A percentile compares a stretch with the other conserved stretches of the same genome.
Evolutionary conservation across 2,329 filamentous ascomycete genomes (phyloP).

Genomic region (Sphaerulina musiva): DNA sequence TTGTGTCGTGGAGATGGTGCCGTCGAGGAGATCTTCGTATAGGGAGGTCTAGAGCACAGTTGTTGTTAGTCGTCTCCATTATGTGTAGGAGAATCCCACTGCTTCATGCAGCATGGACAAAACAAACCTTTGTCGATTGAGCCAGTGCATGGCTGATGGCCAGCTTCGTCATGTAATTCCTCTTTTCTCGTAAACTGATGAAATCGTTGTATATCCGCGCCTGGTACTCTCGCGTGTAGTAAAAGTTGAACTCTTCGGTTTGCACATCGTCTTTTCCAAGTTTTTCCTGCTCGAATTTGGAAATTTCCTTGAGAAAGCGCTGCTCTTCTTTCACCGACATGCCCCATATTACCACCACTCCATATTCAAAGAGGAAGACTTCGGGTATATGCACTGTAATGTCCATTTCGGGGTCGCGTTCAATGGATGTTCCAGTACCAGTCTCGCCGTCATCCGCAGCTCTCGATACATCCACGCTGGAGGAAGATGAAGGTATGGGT

Average conservation of each 20-base stretch:
- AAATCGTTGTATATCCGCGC: constrained; percentile 99
- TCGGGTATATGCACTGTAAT: constrained; percentile 86
- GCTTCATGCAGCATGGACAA: neutral
- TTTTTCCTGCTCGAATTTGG: constrained; percentile 90
- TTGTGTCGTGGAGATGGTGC: constrained; percentile 87
- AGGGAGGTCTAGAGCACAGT: constrained; percentile 62
- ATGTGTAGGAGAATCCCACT: neutral
- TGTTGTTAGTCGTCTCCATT: neutral
- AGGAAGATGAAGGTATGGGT: constrained; percentile 14
- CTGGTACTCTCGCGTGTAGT: constrained; percentile 97
- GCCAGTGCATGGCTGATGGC: constrained; percentile 93
- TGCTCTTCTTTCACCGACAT: constrained; percentile 89
- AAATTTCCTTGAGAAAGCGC: constrained; percentile 84
- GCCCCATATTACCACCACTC: constrained; percentile 96
- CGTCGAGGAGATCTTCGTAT: constrained; percentile 90
- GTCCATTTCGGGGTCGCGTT: constrained; percentile 64
- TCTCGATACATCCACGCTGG: constrained; percentile 8
- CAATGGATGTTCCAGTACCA: constrained; percentile 8
- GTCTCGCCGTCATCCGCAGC: constrained; percentile 13
- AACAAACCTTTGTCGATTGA: constrained; percentile 81
- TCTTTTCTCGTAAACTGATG: constrained; percentile 86
- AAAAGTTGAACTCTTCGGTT: constrained; percentile 98
- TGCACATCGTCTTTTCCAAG: constrained; percentile 82
- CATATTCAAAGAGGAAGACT: constrained; percentile 94
- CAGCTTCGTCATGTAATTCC: constrained; percentile 96